phyloP scores from a whole-genome alignment of 441 rosid genomes.

The Hypseocharis bilobata region DNA sequence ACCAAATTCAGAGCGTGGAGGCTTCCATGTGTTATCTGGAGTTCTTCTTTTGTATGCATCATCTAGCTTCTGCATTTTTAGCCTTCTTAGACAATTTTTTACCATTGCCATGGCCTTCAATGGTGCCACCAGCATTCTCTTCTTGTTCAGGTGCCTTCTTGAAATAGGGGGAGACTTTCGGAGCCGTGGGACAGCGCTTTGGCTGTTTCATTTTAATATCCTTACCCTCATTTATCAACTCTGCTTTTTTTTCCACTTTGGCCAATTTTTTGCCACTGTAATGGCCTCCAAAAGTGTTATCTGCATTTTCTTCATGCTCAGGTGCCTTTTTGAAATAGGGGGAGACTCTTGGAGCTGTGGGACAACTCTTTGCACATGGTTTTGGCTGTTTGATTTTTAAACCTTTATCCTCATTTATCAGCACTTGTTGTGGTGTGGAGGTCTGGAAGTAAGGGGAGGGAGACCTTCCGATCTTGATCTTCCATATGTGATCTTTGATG shows the following conservation, averaged over 20 bases:
- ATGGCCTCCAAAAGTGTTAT: too few species aligned
- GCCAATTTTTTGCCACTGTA: too few species aligned
- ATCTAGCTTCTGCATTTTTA: slow-evolving; percentile 33
- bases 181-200: neutral
- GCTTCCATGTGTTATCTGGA: slow-evolving; percentile 45
- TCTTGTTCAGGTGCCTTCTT: slow-evolving; percentile 4
- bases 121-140: neutral
- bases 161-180: slow-evolving; percentile 9
- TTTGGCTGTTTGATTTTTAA: slow-evolving; percentile 10
- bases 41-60: slow-evolving; percentile 50
- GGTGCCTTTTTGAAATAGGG: slow-evolving; percentile 28
- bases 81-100: slow-evolving; percentile 6
- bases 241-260: slow-evolving; percentile 4
- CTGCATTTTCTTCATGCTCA: slow-evolving; percentile 3
- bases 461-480: slow-evolving; percentile 14
- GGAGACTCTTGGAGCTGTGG: slow-evolving; percentile 25
- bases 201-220: neutral
- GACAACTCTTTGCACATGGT: slow-evolving; percentile 1
- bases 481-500: neutral
- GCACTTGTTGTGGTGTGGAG: slow-evolving; percentile 2
- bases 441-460: slow-evolving; percentile 23
- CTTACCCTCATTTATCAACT: neutral
- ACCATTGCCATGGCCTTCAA: neutral
- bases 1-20: slow-evolving; percentile 43
- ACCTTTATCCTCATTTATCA: slow-evolving; percentile 2